A percentile compares a stretch with the other conserved stretches of the same genome.
These are phyloP conservation scores for Albizia julibrissin DNA, from an alignment of 306 rosid species.

Conservation along the genomic window DNA sequence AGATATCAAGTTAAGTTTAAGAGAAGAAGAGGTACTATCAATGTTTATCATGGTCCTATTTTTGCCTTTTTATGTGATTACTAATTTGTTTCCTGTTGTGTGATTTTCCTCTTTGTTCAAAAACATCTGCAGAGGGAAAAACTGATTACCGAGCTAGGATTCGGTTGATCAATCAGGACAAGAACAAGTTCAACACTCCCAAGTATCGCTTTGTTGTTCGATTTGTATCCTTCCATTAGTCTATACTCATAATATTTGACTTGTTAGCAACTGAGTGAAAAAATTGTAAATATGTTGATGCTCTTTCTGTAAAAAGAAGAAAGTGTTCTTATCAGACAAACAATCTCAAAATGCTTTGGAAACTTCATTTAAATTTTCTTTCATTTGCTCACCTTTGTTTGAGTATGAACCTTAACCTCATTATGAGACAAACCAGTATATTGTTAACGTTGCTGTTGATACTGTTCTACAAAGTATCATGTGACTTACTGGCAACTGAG, in stretches of 20 bases:
- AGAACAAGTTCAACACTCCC: conserved; percentile 88
- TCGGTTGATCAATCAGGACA: conserved; percentile 88
- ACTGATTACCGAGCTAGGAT: conserved; percentile 90
- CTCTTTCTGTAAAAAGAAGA: neutral
- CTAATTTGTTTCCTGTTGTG: neutral
- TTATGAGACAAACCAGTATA: neutral
- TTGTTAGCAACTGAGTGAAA: neutral
- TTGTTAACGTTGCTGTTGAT: neutral
- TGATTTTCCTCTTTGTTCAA: neutral
- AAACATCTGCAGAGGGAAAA: conserved; percentile 69
- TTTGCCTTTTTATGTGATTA: neutral
- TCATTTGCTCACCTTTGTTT: neutral
- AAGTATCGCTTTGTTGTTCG: conserved; percentile 82
- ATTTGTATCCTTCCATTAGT: conserved; percentile 62
- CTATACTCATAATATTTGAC: neutral
- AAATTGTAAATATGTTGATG: neutral
- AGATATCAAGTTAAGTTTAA: conserved; percentile 52
- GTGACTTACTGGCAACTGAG: neutral
- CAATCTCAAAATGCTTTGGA: neutral
- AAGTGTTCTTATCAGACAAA: neutral
- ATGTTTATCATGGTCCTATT: neutral
- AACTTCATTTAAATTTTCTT: neutral
- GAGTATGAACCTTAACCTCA: neutral
- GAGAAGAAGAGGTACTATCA: conserved; percentile 45
- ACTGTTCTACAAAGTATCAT: neutral